phyloP scores from a whole-genome alignment of 2,329 filamentous ascomycete species.

The Fusarium ramigenum region DNA sequence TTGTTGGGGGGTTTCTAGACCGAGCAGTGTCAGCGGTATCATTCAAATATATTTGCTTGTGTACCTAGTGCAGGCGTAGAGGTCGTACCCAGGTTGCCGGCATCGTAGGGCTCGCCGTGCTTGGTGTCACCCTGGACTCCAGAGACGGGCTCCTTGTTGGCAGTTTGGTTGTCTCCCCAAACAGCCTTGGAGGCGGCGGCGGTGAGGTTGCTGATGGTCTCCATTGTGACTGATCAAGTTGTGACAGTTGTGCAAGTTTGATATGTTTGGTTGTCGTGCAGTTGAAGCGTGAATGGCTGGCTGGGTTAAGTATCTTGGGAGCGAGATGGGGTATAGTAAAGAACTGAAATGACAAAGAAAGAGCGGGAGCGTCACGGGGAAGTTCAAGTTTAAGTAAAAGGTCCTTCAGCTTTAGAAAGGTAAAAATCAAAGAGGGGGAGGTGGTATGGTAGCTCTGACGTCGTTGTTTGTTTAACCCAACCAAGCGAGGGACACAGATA shows the following conservation, averaged over 20 bases:
- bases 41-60: neutral
- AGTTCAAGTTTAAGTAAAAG: conserved; percentile 33
- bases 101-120: conserved; percentile 78
- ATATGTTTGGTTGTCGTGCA: neutral
- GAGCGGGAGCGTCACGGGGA: neutral
- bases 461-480: conserved; percentile 21
- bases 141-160: conserved; percentile 72
- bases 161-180: conserved; percentile 53
- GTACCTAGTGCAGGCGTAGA: neutral
- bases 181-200: conserved; percentile 53
- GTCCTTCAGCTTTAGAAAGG: neutral
- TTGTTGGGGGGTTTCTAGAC: conserved; percentile 29
- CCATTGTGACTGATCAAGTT: conserved; percentile 59
- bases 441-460: conserved; percentile 24
- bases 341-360: neutral
- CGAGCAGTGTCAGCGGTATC: neutral
- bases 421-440: conserved; percentile 1
- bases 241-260: neutral
- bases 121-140: conserved; percentile 74
- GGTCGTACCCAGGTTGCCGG: conserved; percentile 72
- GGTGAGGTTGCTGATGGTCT: conserved; percentile 68
- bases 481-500: conserved; percentile 1
- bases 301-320: conserved; percentile 15
- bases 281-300: neutral
- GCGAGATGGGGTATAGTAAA: conserved; percentile 13